phyloP scores from a whole-genome alignment of 2,329 filamentous ascomycete genomes.

The Penicillium decumbens region DNA sequence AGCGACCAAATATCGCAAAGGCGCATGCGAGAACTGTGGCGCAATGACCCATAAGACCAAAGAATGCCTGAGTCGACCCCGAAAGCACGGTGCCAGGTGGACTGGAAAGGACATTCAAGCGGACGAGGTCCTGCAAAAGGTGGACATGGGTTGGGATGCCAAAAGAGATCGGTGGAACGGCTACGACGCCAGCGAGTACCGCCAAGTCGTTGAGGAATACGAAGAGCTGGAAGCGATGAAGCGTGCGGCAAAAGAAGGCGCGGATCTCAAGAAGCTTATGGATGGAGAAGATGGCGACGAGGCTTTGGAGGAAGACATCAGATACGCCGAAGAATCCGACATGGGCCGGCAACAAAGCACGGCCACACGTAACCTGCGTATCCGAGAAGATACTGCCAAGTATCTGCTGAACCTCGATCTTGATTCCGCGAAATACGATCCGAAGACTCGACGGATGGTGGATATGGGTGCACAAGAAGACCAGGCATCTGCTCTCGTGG shows the following conservation, averaged over 20 bases:
- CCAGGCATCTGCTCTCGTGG: conserved; percentile 74
- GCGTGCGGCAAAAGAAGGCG: conserved; percentile 49
- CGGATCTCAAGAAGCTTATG: conserved; percentile 46
- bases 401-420: conserved; percentile 92
- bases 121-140: conserved; percentile 79
- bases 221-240: conserved; percentile 76
- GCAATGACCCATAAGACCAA: conserved; percentile 95
- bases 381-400: conserved; percentile 95
- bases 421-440: conserved; percentile 95
- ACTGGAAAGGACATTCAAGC: conserved; percentile 91
- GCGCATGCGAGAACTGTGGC: conserved; percentile 97
- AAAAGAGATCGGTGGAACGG: conserved; percentile 98
- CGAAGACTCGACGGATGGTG: conserved; percentile 88
- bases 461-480: conserved; percentile 76
- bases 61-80: conserved; percentile 82
- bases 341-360: conserved; percentile 93
- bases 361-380: conserved; percentile 80
- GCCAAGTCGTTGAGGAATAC: conserved; percentile 81
- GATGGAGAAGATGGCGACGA: conserved; percentile 56
- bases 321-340: conserved; percentile 89
- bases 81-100: conserved; percentile 85
- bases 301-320: conserved; percentile 46
- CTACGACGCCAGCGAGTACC: conserved; percentile 86
- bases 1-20: conserved; percentile 95
- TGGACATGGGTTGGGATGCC: conserved; percentile 89